phyloP scores from a whole-genome alignment of 192 early-diverging fungal genomes.

The Rhizophagus prolifer region DNA sequence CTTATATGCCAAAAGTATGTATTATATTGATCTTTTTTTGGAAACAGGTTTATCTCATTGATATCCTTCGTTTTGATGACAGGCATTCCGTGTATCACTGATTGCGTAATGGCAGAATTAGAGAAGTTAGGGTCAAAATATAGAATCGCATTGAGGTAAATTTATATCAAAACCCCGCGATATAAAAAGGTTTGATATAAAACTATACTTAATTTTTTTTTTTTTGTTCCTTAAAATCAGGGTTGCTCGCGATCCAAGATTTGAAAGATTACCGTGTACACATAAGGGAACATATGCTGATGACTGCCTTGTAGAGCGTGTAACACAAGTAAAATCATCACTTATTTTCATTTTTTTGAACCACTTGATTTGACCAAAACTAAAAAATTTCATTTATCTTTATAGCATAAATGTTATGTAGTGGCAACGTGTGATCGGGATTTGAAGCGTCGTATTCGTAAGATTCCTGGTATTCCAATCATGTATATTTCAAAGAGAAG shows the following conservation, averaged over 20 bases:
- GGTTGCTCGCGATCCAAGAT: constrained; percentile 95
- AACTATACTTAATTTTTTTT: neutral
- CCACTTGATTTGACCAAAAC: neutral
- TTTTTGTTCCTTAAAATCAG: constrained; percentile 35
- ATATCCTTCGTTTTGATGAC: neutral
- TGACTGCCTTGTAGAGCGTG: constrained; percentile 93
- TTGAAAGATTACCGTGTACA: constrained; percentile 92
- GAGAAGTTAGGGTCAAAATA: constrained; percentile 97
- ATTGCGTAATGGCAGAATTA: constrained; percentile 98
- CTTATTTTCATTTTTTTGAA: neutral
- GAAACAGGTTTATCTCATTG: neutral
- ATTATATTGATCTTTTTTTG: neutral
- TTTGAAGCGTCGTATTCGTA: constrained; percentile 91
- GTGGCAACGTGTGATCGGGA: constrained; percentile 98
- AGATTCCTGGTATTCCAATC: constrained; percentile 95
- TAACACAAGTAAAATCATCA: constrained; percentile 34
- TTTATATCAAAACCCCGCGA: neutral
- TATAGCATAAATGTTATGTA: constrained; percentile 96
- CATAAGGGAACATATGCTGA: constrained; percentile 99
- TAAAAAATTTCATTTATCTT: constrained; percentile 13
- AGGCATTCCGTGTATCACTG: constrained; percentile 93
- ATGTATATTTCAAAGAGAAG: constrained; percentile 93
- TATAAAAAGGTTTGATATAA: neutral
- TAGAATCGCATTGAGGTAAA: constrained; percentile 82
- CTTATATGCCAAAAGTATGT: constrained; percentile 89